Evolutionary conservation across 306 rosid species (phyloP), one percentile per base, ranked within the genome.

Genomic region (Sechiopsis laciniata): DNA sequence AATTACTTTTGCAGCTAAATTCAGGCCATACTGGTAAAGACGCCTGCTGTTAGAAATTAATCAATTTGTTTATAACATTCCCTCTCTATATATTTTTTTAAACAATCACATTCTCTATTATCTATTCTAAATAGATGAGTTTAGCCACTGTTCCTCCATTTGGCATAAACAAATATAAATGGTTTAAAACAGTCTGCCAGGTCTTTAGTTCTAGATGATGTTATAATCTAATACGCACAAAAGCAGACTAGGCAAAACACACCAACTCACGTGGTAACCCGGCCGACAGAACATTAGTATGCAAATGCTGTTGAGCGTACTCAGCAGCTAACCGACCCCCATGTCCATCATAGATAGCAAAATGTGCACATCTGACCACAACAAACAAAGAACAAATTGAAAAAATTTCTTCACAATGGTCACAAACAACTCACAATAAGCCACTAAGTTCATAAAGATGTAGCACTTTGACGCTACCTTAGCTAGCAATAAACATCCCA

Each of bases 201-300:
- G 62, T 55, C 69, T 66, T 42, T 14, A 62, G 40, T 17, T 21
- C 1, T 54, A 69, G 62, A 75, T 19, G 76, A 52, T 82, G 78
- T 55, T 52, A 77, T 40, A 35, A 76, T 71, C 72, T 68, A 76
- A 63, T 68, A 76, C 76, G 71, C 79, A 74, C 52, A 68, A 79
- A 84, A 88, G 71, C 80, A 85, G 89, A 89, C 89, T 87, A 82
- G 79, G 92, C 85, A 84, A 89, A 55, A 92, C 96, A 89, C 92
- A 89, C 97, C 97, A 89, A 92, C 97, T 92, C 97, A 92, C 95
- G 96, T 92, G 97, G 95, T 88, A 92, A 92, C 80, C 97, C 97
- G 16, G 96, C 83, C 17, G 85, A 79, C 51, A 92, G 90, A 80
- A 88, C 97, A 82, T 86, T 89, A 20, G 61, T 64, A 72, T 92